Base-by-base conservation (phyloP, 2,329 filamentous ascomycete genomes). In the Colletotrichum musae region DNA sequence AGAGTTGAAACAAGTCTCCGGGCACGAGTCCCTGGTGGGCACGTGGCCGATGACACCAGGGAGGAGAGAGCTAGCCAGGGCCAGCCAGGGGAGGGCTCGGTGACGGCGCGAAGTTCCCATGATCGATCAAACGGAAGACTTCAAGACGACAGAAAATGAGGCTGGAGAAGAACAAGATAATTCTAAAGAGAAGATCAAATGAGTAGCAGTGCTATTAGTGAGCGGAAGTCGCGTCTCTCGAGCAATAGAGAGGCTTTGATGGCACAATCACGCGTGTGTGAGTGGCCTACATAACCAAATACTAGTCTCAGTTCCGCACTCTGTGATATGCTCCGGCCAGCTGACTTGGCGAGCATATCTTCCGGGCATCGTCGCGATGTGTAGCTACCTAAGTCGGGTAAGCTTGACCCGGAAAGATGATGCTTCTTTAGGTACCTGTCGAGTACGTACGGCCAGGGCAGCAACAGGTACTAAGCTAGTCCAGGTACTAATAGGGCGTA, bases 11-110 rank as follows among this genome's bases (percentile, higher is more conserved):
- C 63, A 66, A 18, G 48, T 58, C 45, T 50, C 28, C 41, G 63
- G 63, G 56, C 63, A 66, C 36, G 53, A 48, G 41, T 66, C 54
- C 50, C 63, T 39, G 32, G 48, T 18, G n/a, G 56, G 28, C 12
- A 15, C n/a, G 9, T 13, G 43, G 43, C 9, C 43, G 43, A 7
- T 9, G 43, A 47, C 43, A 47, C 43, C 13, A 47, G 43, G 5
- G 43, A 47, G 9, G n/a, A 47, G 43, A 47, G 43, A 7, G 43
- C 43, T 16, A 47, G 43, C n/a, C 43, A 47, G n/a, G 43, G 9
- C 13, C 43, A 47, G 43, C 43, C 43, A 47, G 43, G n/a, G 13
- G n/a, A 47, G 43, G 43, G n/a, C 43, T 47, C 43, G 43, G 43
- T 47, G 43, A 15, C 43, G 43, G 6, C 43, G 43, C 43, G 43